Base-by-base conservation (phyloP, 768 basidiomycete genomes). In the Phanerodontia chrysosporium region DNA sequence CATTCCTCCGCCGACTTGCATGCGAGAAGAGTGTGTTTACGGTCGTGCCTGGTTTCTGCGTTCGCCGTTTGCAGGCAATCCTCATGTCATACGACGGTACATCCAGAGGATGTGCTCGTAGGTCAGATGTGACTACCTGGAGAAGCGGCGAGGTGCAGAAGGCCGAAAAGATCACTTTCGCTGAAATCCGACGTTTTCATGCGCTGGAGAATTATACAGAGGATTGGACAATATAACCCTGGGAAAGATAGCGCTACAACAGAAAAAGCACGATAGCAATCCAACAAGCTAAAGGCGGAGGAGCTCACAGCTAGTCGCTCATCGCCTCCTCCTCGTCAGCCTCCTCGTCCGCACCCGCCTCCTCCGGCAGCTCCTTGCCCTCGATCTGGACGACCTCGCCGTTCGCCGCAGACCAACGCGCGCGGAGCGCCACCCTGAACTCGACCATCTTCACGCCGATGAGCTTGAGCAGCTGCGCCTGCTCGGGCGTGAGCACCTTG, bases 391-490 rank as follows among this genome's bases (percentile, higher is more conserved):
- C 75, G 36, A 92, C 85, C 64, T 84, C 78, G 22, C 85, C 90
- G 30, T 78, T 84, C 58, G 74, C 76, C 49, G 86, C 81, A 63
- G 87, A 84, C 90, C 91, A 94, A 58, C 86, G 76, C 45, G 84
- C 81, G 56, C 83, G 79, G 58, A 92, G 72, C n/a, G 78, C 80
- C 24, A 93, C 85, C 61, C 83, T 79, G 73, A 95, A 95, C 49
- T 79, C 81, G 2, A 94, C 94, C 89, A 95, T 89, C 74, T 84
- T 87, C 67, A 94, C 83, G 12, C 92, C 93, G 44, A 94, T 83
- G 61, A 98, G 78, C 78, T 98, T 98, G 62, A 99, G 76, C 48
- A 98, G 75, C 73, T 98, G 92, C 27, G 95, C 87, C 76, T 98
- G 91, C 73, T 98, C 95, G 55, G 83, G 72, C 3, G 89, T 88